These are phyloP conservation scores for Exsudoporus floridanus DNA, from an alignment of 1,284 basidiomycete species.

Conservation along the genomic window DNA sequence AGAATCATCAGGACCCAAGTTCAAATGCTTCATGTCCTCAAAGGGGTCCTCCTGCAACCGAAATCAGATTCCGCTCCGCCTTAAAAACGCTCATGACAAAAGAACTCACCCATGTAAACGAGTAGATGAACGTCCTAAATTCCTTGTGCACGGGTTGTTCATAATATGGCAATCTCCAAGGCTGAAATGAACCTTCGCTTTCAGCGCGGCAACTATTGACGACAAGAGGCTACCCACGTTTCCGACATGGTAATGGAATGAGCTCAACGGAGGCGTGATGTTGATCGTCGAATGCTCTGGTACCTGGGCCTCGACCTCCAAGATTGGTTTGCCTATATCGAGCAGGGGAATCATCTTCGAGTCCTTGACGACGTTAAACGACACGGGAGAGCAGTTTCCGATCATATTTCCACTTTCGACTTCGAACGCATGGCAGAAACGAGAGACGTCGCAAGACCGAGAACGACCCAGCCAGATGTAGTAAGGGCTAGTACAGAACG, in stretches of 20 bases:
- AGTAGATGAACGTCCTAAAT: constrained; percentile 77
- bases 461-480: constrained; percentile 81
- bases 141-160: constrained; percentile 73
- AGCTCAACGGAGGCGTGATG: constrained; percentile 59
- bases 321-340: constrained; percentile 43
- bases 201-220: background rate
- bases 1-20: constrained; percentile 62
- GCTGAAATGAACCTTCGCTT: constrained; percentile 35
- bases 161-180: constrained; percentile 77
- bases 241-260: constrained; percentile 75
- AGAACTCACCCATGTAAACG: constrained; percentile 60
- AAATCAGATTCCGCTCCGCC: constrained; percentile 6
- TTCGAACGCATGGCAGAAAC: constrained; percentile 65
- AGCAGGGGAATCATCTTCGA: constrained; percentile 37
- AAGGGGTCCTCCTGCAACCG: constrained; percentile 65
- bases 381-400: constrained; percentile 48
- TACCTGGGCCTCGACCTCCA: constrained; percentile 24
- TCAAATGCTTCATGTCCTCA: constrained; percentile 71
- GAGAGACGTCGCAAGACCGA: constrained; percentile 61
- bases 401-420: constrained; percentile 69
- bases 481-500: constrained; percentile 50
- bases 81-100: background rate
- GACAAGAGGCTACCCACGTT: constrained; percentile 40
- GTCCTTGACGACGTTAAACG: constrained; percentile 37
- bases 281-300: constrained; percentile 42